Percentiles rank a stretch among this genome's conserved stretches.
Evolutionary conservation across 805 yeast genomes (phyloP).

Genomic region (Lachancea kluyveri): DNA sequence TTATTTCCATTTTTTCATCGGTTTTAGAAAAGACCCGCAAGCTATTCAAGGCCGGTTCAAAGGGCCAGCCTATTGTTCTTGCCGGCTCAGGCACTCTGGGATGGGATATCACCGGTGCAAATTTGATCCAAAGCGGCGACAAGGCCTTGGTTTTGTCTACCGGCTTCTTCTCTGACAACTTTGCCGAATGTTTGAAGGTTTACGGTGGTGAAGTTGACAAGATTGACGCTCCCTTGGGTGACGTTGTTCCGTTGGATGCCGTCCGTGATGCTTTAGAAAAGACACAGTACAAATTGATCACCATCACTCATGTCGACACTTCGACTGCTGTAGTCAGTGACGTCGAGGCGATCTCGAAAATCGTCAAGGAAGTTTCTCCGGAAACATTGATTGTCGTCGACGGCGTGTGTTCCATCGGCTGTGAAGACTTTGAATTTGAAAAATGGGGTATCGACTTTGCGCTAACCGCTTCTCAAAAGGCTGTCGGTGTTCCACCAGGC

Average conservation of each 20-base stretch:
- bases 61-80: conserved; percentile 67
- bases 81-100: conserved; percentile 94
- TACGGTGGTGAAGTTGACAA: conserved; percentile 75
- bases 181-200: conserved; percentile 65
- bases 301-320: conserved; percentile 94
- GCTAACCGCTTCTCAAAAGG: conserved; percentile 92
- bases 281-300: conserved; percentile 57
- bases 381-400: conserved; percentile 81
- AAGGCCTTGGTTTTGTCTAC: conserved; percentile 78
- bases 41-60: conserved; percentile 58
- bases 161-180: conserved; percentile 82
- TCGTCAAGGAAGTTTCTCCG: conserved; percentile 65
- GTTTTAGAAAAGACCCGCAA: conserved; percentile 63
- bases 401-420: conserved; percentile 92
- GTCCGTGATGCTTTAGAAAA: conserved; percentile 50
- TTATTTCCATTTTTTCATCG: conserved; percentile 64
- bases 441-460: conserved; percentile 86
- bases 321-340: conserved; percentile 88
- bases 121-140: conserved; percentile 61
- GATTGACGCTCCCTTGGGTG: conserved; percentile 69
- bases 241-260: conserved; percentile 48
- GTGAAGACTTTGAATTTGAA: conserved; percentile 79
- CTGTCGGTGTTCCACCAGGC: conserved; percentile 92
- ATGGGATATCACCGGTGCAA: conserved; percentile 85
- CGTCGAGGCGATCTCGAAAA: conserved; percentile 52